These are phyloP conservation scores for Leucogyrophana mollusca DNA, from an alignment of 768 basidiomycete genomes.

Conservation along the genomic window DNA sequence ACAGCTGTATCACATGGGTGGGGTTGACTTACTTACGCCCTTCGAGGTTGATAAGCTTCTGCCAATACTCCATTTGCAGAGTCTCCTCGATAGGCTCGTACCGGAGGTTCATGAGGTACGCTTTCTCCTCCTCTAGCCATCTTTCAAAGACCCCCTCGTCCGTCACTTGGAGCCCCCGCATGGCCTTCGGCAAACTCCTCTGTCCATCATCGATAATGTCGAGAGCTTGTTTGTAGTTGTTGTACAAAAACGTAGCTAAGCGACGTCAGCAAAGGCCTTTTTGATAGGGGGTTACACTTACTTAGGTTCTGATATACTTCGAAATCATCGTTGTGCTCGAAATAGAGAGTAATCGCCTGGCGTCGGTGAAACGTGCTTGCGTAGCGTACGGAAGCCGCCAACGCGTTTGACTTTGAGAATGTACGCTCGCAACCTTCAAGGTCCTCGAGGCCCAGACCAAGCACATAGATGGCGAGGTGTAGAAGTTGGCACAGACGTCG, in stretches of 20 bases:
- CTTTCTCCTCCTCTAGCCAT: slow-evolving; percentile 10
- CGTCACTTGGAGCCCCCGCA: slow-evolving; percentile 9
- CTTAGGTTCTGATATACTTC: slow-evolving; percentile 2
- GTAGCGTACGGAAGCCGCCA: slow-evolving; percentile 11
- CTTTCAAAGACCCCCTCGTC: background rate
- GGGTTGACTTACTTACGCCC: slow-evolving; percentile 11
- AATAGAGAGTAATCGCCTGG: slow-evolving; percentile 8
- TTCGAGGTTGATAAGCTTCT: slow-evolving; percentile 4
- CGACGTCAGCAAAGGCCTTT: too few relatives aligned
- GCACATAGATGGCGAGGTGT: slow-evolving; percentile 12
- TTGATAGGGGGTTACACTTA: too few relatives aligned
- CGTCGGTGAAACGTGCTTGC: slow-evolving; percentile 16
- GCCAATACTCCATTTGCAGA: slow-evolving; percentile 14
- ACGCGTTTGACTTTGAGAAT: slow-evolving; percentile 16
- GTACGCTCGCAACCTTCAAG: slow-evolving; percentile 18
- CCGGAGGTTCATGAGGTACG: background rate
- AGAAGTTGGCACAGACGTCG: slow-evolving; percentile 26
- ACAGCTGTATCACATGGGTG: background rate
- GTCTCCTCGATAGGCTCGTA: slow-evolving; percentile 10
- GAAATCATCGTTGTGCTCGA: background rate
- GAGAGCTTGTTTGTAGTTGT: slow-evolving; percentile 29
- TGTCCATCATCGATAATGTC: slow-evolving; percentile 9
- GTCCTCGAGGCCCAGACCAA: slow-evolving; percentile 17
- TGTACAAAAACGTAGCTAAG: slow-evolving; percentile 8
- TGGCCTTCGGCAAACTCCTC: background rate